Evolutionary conservation across 2,329 filamentous ascomycete species (phyloP), one percentile per base, ranked within the genome.

Genomic region (Ophidiomyces ophidiicola): DNA sequence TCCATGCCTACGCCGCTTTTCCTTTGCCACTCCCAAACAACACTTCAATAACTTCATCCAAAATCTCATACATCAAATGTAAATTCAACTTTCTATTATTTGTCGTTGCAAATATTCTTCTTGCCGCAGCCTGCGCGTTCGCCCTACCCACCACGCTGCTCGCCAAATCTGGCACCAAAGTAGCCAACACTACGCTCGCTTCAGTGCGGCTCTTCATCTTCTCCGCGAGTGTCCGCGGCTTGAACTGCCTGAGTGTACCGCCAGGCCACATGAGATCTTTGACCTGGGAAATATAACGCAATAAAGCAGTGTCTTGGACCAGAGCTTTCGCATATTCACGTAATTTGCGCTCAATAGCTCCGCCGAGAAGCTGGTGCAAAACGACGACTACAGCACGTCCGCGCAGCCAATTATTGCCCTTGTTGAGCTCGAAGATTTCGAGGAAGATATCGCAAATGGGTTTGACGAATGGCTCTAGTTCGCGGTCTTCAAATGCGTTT

Each of bases 361-460:
- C 88, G 10, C 90, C 90, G 1, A 98, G 76, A 4, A 98, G 73
- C 59, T 98, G 90, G 55, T 98, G 90, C 14, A 98, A 70, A 2
- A 98, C 88, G 6, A 98, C 86, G 3, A 98, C 88, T 1, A 96
- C 90, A 0, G 90, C 90, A 15, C 90, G 78, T 1, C 90, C 92
- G 28, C 92, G 82, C 3, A 98, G 75, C 92, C 90, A 98, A 59
- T 93, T 96, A 61, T 92, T 94, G 28, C 88, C 87, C 44, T 81
- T 79, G 58, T 94, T 93, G 26, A 98, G 72, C 54, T 94, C 87
- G 54, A 98, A 98, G 0, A 86, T 76, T 57, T 98, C 90, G 11
- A 98, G 73, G 62, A 98, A 98, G 44, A 98, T 79, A 59, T 98
- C 90, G 60, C 87, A 94, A 45, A 98, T 94, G 3, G 90, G 92